Evolutionary conservation across 257 asterid species (phyloP).

Genomic region (Rehmannia glutinosa): DNA sequence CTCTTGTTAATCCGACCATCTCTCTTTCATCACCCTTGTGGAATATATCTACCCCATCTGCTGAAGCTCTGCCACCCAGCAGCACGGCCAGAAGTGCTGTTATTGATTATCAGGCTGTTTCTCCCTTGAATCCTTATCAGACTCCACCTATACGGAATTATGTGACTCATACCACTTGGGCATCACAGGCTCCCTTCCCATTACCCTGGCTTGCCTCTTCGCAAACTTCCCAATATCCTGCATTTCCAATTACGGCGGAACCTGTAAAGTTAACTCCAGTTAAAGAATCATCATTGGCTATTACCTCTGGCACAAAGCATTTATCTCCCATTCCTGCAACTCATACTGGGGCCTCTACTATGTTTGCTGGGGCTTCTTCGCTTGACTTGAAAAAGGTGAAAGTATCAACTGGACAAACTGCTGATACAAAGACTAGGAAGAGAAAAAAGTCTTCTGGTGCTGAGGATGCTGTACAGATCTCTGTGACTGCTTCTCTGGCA

Average conservation of each 20-base stretch:
- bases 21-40: conserved; percentile 91
- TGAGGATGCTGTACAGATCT: conserved; percentile 47
- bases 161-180: conserved; percentile 51
- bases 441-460: conserved; percentile 56
- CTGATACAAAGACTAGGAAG: conserved; percentile 68
- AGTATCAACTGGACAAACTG: conserved; percentile 37
- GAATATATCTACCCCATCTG: conserved; percentile 72
- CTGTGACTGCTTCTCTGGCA: conserved; percentile 34
- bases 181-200: conserved; percentile 59
- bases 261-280: conserved; percentile 47
- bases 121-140: conserved; percentile 76
- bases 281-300: conserved; percentile 45
- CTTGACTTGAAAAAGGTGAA: conserved; percentile 43
- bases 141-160: conserved; percentile 57
- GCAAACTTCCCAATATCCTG: conserved; percentile 52
- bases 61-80: conserved; percentile 53
- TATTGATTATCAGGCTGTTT: conserved; percentile 64
- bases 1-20: conserved; percentile 50
- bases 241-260: conserved; percentile 51
- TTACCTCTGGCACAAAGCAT: conserved; percentile 38
- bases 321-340: conserved; percentile 31
- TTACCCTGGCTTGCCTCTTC: conserved; percentile 78
- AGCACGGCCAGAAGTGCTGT: conserved; percentile 49
- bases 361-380: conserved; percentile 38
- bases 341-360: conserved; percentile 35